Evolutionary conservation across 2,329 filamentous ascomycete genomes (phyloP), one percentile per base, ranked within the genome.

Genomic region (Colletotrichum siamense): DNA sequence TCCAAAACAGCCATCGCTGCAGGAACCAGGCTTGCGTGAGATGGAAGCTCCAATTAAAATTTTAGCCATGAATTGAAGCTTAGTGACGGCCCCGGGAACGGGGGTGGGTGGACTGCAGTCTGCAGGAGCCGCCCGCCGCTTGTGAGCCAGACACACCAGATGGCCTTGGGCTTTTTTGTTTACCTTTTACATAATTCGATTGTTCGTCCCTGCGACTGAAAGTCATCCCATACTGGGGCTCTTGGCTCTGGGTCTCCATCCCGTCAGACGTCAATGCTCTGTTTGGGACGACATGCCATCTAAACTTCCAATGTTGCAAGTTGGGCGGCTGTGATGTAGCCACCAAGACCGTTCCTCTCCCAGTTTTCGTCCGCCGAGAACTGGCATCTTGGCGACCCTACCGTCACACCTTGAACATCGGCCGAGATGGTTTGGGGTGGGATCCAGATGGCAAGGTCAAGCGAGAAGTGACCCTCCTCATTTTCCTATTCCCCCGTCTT

Each of bases 21-120:
- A 74, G 24, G 39, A 63, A 7, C 22, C 39, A 49, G 0, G 44
- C 44, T 0, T 49, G 36, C 36, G 36, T 39, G 36, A 18, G 16
- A 32, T 24, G 8, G 8, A 26, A 18, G 59, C n/a, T 62, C 59
- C 59, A 30, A 62, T 62, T 28, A 34, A 62, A 24, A 24, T 67
- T 72, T 30, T 72, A 62, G 69, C 52, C 62, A 62, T 63, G 69
- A 72, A 72, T 62, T 63, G 73, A 75, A 67, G 69, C 73, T 72
- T 72, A 71, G 36, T 10, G 49, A 52, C 18, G 61, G 28, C 49
- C 24, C 36, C 16, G 12, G 28, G 28, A 52, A 26, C 36, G 28
- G 44, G 44, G 44, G 44, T 49, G 44, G n/a, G 59, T 10, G 59
- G 59, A 16, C 6, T 34, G 3, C 57, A 62, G 28, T n/a, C 28